Percentiles rank a stretch among this genome's conserved stretches.
These are phyloP conservation scores for Penicillium sp. DNA, from an alignment of 2,329 filamentous ascomycete species.

Conservation along the genomic window DNA sequence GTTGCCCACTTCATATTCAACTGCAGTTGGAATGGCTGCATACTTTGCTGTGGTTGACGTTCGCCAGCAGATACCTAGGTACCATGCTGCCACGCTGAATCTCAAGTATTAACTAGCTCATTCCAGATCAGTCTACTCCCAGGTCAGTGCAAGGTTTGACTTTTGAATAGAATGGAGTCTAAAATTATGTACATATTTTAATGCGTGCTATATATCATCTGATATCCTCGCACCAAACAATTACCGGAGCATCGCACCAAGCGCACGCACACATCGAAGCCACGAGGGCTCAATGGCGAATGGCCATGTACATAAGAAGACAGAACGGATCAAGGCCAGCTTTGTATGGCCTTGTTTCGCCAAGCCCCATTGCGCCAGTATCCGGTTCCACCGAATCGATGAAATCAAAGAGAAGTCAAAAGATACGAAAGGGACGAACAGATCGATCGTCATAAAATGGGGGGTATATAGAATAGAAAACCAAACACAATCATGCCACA, in stretches of 20 bases:
- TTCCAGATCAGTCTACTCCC: too few species aligned
- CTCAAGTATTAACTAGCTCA: too few species aligned
- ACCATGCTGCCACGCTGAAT: too few species aligned
- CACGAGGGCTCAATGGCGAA: neutral
- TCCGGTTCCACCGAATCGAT: slow-evolving; percentile 15
- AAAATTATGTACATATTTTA: slow-evolving; percentile 31
- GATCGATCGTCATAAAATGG: slow-evolving; percentile 24
- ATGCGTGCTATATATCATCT: slow-evolving; percentile 23
- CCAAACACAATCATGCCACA: slow-evolving; percentile 16
- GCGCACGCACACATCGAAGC: slow-evolving; percentile 4
- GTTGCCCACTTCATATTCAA: too few species aligned
- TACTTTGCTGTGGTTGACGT: too few species aligned
- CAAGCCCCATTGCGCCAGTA: slow-evolving; percentile 20
- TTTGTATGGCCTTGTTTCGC: slow-evolving; percentile 9
- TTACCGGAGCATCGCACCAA: slow-evolving; percentile 4
- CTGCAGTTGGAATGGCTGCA: too few species aligned
- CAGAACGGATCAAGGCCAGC: slow-evolving; percentile 10
- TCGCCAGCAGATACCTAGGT: too few species aligned
- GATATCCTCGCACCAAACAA: slow-evolving; percentile 13
- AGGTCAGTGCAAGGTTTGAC: slow-evolving; percentile 12
- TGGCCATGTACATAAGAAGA: slow-evolving; percentile 20
- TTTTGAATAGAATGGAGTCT: slow-evolving; percentile 17
- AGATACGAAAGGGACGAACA: slow-evolving; percentile 13
- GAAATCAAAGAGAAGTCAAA: slow-evolving; percentile 1
- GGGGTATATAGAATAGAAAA: slow-evolving; percentile 30